Evolutionary conservation across 352 stramenopile species (phyloP).

Genomic region (Phytophthora meadii): DNA sequence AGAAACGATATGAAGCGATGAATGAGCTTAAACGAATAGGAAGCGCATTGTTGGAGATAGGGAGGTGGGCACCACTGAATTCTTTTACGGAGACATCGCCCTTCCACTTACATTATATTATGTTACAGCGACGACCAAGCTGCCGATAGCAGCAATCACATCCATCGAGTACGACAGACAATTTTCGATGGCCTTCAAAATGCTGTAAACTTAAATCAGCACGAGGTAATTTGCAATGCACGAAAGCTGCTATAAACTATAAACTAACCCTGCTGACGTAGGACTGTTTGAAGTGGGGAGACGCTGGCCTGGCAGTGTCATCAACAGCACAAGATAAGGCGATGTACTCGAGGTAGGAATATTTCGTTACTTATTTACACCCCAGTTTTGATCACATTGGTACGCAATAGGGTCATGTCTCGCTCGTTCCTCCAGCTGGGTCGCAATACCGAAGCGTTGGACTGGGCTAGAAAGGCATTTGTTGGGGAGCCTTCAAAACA

Average conservation of each 20-base stretch:
- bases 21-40: constrained; percentile 50
- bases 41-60: constrained; percentile 30
- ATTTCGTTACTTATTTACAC: background rate
- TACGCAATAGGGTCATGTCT: constrained; percentile 39
- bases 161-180: constrained; percentile 40
- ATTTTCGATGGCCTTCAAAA: constrained; percentile 60
- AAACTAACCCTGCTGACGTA: constrained; percentile 9
- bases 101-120: constrained; percentile 6
- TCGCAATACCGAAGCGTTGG: constrained; percentile 31
- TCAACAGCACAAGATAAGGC: constrained; percentile 40
- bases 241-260: background rate
- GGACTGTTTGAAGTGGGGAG: constrained; percentile 62
- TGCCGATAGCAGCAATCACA: constrained; percentile 8
- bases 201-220: constrained; percentile 41
- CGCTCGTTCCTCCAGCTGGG: constrained; percentile 49
- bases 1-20: constrained; percentile 43
- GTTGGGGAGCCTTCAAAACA: constrained; percentile 60
- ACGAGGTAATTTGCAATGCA: constrained; percentile 39
- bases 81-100: background rate
- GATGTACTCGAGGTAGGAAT: constrained; percentile 64
- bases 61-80: constrained; percentile 29
- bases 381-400: background rate
- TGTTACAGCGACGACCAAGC: constrained; percentile 15
- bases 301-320: constrained; percentile 33
- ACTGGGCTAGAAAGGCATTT: constrained; percentile 59